Conservation (phyloP, 1,284 basidiomycete species). For the Salmacisia buchloeana region DNA sequence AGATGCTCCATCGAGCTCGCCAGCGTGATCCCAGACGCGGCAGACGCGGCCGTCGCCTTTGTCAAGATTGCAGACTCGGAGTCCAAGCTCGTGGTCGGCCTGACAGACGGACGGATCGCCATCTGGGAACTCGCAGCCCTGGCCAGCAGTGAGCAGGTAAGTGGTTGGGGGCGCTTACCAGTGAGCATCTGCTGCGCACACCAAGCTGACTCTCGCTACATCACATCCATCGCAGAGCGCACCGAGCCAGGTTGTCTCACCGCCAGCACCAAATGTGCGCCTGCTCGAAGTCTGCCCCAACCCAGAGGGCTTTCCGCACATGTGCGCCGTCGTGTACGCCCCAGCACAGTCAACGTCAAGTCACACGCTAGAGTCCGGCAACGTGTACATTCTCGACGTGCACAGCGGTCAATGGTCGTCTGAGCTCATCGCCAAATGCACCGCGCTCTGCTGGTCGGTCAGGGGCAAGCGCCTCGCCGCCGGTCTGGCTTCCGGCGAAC, state of each 20-base stretch:
- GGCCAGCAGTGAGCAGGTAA: constrained; percentile 6
- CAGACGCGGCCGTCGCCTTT: neutral
- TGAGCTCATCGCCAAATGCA: constrained; percentile 18
- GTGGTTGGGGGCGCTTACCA: too few relatives aligned
- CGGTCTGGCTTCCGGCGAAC: constrained; percentile 66
- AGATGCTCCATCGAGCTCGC: neutral
- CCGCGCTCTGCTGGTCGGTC: constrained; percentile 70
- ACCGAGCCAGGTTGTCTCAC: neutral
- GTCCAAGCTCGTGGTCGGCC: neutral
- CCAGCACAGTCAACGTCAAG: constrained; percentile 47
- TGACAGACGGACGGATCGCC: neutral
- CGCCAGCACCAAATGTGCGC: neutral
- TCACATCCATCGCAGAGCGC: neutral
- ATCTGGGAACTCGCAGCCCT: neutral
- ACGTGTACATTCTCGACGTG: constrained; percentile 26
- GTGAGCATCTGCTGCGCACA: too few relatives aligned
- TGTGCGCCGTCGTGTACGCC: constrained; percentile 49
- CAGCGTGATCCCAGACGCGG: neutral
- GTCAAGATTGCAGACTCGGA: neutral
- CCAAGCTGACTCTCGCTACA: too few relatives aligned
- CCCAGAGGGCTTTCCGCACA: constrained; percentile 51
- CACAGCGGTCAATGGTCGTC: constrained; percentile 23
- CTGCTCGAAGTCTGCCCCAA: constrained; percentile 52
- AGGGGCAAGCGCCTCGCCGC: constrained; percentile 79
- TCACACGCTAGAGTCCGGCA: constrained; percentile 31